These are phyloP conservation scores for Lantana camara DNA, from an alignment of 257 asterid species.

Conservation along the genomic window DNA sequence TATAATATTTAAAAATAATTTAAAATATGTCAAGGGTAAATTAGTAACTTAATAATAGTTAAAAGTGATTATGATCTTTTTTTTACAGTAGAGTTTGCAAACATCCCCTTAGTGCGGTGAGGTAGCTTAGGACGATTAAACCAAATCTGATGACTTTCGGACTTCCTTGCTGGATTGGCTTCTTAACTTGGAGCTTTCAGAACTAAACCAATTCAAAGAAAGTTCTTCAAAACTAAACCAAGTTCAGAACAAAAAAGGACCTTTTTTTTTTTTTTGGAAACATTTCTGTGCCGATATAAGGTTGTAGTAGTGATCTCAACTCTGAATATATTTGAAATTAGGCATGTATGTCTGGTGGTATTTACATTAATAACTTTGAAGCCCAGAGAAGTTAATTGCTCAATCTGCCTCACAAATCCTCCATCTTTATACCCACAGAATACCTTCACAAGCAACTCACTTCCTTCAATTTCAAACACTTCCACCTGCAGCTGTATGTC, in stretches of 20 bases:
- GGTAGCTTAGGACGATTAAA: too few relatives aligned
- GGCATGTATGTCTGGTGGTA: constrained; percentile 54
- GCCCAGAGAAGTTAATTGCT: constrained; percentile 54
- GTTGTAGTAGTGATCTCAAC: constrained; percentile 45
- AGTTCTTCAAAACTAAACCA: not conserved
- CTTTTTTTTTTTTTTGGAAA: too few relatives aligned
- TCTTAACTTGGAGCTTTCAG: too few relatives aligned
- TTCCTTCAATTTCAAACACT: constrained; percentile 57
- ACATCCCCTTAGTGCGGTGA: too few relatives aligned
- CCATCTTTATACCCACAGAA: constrained; percentile 63
- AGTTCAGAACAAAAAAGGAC: too few relatives aligned
- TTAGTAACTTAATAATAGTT: too few relatives aligned
- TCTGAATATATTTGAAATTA: constrained; percentile 60
- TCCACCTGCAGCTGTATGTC: constrained; percentile 63
- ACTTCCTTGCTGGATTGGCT: too few relatives aligned
- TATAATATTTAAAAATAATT: too few relatives aligned
- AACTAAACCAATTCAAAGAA: not conserved
- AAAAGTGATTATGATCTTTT: too few relatives aligned
- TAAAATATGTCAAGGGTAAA: too few relatives aligned
- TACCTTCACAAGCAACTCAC: constrained; percentile 57
- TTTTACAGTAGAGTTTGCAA: too few relatives aligned
- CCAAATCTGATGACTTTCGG: too few relatives aligned
- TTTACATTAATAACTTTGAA: constrained; percentile 57
- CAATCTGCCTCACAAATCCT: constrained; percentile 59
- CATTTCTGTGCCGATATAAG: not conserved